A percentile compares a stretch with the other conserved stretches of the same genome.
phyloP scores from a whole-genome alignment of 2,329 filamentous ascomycete genomes.

The Tolypocladium album region DNA sequence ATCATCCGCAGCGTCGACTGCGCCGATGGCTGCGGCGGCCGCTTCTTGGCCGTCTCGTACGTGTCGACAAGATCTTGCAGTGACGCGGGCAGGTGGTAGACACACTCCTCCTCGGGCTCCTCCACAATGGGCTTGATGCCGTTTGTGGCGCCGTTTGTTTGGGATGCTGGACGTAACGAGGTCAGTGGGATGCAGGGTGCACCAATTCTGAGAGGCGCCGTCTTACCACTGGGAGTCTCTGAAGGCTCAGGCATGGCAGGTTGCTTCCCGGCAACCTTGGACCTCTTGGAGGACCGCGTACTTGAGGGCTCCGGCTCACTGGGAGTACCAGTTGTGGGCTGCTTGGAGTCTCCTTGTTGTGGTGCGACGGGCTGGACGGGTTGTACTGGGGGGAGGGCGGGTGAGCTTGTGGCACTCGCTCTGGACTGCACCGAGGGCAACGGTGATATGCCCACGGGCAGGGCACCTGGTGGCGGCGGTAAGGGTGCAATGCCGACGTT shows the following conservation, averaged over 20 bases:
- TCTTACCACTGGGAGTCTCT: slow-evolving; percentile 34
- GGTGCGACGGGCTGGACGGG: slow-evolving; percentile 24
- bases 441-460: slow-evolving; percentile 30
- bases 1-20: slow-evolving; percentile 65
- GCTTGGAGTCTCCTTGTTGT: slow-evolving; percentile 23
- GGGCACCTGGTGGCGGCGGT: slow-evolving; percentile 70
- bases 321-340: slow-evolving; percentile 16
- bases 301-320: slow-evolving; percentile 15
- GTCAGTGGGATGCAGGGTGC: background rate
- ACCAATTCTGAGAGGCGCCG: background rate
- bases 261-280: slow-evolving; percentile 34
- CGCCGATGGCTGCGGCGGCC: slow-evolving; percentile 49
- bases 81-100: slow-evolving; percentile 85
- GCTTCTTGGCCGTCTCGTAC: slow-evolving; percentile 73
- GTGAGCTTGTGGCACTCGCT: slow-evolving; percentile 44
- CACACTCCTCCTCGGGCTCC: slow-evolving; percentile 57
- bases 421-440: slow-evolving; percentile 43
- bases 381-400: slow-evolving; percentile 35
- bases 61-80: slow-evolving; percentile 85
- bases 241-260: slow-evolving; percentile 27
- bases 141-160: slow-evolving; percentile 42
- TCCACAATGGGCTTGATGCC: slow-evolving; percentile 35
- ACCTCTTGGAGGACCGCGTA: slow-evolving; percentile 23
- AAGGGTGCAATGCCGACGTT: slow-evolving; percentile 88
- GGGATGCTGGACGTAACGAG: slow-evolving; percentile 17